Evolutionary conservation across 1,139 yeast species (phyloP).

Genomic region (Protomyces inundatus): DNA sequence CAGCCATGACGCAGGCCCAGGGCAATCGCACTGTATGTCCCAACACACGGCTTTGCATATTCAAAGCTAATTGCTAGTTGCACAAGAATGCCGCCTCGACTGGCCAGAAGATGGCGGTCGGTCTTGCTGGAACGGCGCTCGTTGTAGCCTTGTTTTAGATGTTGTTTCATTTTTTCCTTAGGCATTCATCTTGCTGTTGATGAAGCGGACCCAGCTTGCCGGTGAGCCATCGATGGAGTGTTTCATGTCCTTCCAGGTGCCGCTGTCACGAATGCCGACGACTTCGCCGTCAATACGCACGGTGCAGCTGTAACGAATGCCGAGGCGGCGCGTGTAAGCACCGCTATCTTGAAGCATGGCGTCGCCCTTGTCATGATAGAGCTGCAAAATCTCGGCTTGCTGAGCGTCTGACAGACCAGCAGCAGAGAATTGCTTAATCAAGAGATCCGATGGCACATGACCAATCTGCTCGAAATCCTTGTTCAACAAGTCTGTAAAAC

Average conservation of each 20-base stretch:
- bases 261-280: slow-evolving; percentile 2
- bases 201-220: slow-evolving; percentile 1
- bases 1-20: neutral
- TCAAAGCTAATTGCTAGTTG: neutral
- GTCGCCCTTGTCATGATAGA: neutral
- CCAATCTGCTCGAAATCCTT: slow-evolving; percentile 1
- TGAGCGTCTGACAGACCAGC: neutral
- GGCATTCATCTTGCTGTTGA: neutral
- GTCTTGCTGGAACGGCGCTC: neutral
- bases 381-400: neutral
- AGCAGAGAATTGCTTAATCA: neutral
- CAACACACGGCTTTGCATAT: neutral
- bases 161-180: neutral
- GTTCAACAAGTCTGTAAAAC: neutral
- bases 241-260: slow-evolving; percentile 6
- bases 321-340: neutral
- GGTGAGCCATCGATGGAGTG: slow-evolving; percentile 7
- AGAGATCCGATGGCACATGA: neutral
- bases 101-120: neutral
- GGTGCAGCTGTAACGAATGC: slow-evolving; percentile 10
- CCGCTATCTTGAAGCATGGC: slow-evolving; percentile 1
- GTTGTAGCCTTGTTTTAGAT: neutral
- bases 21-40: neutral
- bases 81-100: neutral
- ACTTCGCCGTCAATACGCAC: slow-evolving; percentile 8